Percentiles rank a stretch among this genome's conserved stretches.
phyloP scores from a whole-genome alignment of 2,329 filamentous ascomycete species.

The Cercospora sesami region DNA sequence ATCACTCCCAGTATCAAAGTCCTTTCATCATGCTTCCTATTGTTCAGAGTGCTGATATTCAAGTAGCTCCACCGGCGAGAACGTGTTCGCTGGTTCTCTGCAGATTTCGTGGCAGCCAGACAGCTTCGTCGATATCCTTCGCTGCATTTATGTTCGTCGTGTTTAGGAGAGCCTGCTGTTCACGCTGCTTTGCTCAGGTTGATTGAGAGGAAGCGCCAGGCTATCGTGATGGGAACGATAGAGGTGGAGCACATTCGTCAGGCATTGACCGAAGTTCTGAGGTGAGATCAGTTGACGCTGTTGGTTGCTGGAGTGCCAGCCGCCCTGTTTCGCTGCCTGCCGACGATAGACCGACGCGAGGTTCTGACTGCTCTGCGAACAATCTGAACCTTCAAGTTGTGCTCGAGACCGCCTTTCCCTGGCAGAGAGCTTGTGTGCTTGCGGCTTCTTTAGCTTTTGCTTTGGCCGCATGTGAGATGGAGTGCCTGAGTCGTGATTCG shows the following conservation, averaged over 20 bases:
- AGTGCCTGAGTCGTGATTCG: not conserved
- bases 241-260: not conserved
- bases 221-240: not conserved
- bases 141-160: no score
- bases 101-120: no score
- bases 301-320: not conserved
- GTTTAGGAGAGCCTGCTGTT: not conserved
- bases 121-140: no score
- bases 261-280: not conserved
- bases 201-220: not conserved
- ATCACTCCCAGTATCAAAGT: no score
- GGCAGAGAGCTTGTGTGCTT: not conserved
- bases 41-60: no score
- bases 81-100: no score
- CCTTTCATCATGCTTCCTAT: no score
- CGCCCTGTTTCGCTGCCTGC: not conserved
- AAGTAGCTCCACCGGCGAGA: no score
- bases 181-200: not conserved
- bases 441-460: not conserved
- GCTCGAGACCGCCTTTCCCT: not conserved
- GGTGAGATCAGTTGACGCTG: not conserved
- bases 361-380: no score
- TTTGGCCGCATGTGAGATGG: not conserved
- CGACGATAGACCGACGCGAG: not conserved
- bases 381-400: no score